Evolutionary conservation across 1,284 basidiomycete genomes (phyloP), one percentile per base, ranked within the genome.

Genomic region (Fomitiporia mediterranea): DNA sequence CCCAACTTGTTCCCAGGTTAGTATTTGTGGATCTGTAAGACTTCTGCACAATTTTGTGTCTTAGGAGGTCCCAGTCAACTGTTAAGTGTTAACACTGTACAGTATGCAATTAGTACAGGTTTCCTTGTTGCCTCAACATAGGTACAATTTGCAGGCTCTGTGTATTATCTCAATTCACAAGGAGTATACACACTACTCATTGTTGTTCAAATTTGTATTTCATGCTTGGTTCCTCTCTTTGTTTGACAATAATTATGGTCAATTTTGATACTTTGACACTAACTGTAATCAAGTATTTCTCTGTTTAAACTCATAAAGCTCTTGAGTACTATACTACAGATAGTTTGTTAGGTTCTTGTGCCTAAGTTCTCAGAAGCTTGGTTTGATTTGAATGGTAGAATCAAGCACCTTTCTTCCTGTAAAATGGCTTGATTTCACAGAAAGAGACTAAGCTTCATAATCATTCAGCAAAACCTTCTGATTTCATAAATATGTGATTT

Each of bases 331-430:
- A 68, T 83, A 52, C 71, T n/a, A 1, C 84, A 89, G 64, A 81
- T 87, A n/a, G 72, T 83, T 23, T 89, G 81, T 65, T 86, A 88
- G 68, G 77, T 90, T 21, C 70, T 90, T 3, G 77, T 76, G 1
- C 78, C 80, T 2, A 83, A 79, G 54, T 91, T 85, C 67, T 90
- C 88, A 0, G 86, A 91, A 65, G 74, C 75, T 27, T 91, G 89
- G 89, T 91, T 91, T 62, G 80, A 86, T 61, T 68, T 89, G 40
- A 75, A 78, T 56, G 80, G 83, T 17, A 75, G 89, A 44, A 89
- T n/a, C n/a, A 11, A 35, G 28, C 47, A 19, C 54, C 55, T 39
- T 11, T 30, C n/a, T 54, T 44, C 84, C 32, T 6, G 13, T 6
- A 13, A 38, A 11, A 56, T 13, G 32, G n/a, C n/a, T n/a, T n/a